A percentile compares a stretch with the other conserved stretches of the same genome.
Conservation (phyloP, 2,329 filamentous ascomycete genomes). For the Ophiostoma populinum region DNA sequence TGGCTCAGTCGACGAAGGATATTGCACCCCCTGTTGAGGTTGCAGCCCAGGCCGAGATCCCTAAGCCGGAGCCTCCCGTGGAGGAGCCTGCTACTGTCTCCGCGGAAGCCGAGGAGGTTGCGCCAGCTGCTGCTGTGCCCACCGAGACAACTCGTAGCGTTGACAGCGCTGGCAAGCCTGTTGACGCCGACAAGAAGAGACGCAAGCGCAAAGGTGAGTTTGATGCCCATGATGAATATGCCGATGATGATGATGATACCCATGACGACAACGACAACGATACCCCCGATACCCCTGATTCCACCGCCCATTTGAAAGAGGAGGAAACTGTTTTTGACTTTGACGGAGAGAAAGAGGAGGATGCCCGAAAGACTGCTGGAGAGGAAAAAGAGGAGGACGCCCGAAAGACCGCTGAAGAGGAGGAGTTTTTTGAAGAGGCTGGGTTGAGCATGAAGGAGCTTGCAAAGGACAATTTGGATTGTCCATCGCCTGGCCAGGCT, state of each 20-base stretch:
- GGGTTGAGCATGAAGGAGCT: not conserved
- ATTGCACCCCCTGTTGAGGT: not conserved
- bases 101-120: not conserved
- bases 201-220: conserved; percentile 1
- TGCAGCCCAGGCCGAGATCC: not conserved
- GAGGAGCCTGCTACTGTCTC: not conserved
- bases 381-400: not conserved
- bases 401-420: conserved; percentile 2
- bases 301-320: conserved; percentile 1
- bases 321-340: no score
- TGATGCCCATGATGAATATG: conserved; percentile 1
- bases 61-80: not conserved
- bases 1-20: no score
- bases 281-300: conserved; percentile 2
- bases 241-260: not conserved
- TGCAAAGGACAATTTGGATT: no score
- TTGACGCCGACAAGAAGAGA: conserved; percentile 2
- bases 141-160: not conserved
- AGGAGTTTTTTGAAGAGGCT: not conserved
- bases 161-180: not conserved
- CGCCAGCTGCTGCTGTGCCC: not conserved
- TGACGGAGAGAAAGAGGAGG: no score
- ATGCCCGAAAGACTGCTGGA: not conserved
- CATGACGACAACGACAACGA: conserved; percentile 1
- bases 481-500: no score